These are phyloP conservation scores for Apiosordaria backusii DNA, from an alignment of 495 filamentous ascomycete genomes.

Conservation along the genomic window DNA sequence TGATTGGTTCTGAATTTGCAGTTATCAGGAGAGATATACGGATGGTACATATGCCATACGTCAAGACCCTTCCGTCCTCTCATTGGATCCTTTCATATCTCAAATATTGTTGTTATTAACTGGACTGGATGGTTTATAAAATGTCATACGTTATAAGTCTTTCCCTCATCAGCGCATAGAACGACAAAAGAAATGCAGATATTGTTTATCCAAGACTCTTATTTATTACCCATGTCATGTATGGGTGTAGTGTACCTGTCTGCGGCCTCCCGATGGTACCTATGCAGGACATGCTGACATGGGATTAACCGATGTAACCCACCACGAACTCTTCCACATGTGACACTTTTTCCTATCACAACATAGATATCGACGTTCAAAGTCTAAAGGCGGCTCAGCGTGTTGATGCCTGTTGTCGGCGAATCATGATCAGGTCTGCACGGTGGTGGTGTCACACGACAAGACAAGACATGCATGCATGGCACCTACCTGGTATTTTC, in stretches of 20 bases:
- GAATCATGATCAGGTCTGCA: neutral
- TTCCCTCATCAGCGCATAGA: too few relatives aligned
- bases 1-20: too few relatives aligned
- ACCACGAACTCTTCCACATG: neutral
- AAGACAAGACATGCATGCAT: neutral
- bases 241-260: neutral
- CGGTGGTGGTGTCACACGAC: neutral
- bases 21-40: neutral
- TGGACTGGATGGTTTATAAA: too few relatives aligned
- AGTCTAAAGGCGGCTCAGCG: neutral
- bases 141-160: too few relatives aligned
- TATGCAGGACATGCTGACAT: neutral
- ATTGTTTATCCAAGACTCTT: too few relatives aligned
- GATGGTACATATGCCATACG: neutral
- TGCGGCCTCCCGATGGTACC: neutral
- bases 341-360: neutral
- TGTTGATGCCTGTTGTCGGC: neutral
- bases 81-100: too few relatives aligned
- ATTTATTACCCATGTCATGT: too few relatives aligned
- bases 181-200: too few relatives aligned
- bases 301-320: neutral
- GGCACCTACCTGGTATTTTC: neutral
- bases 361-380: neutral
- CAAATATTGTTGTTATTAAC: too few relatives aligned
- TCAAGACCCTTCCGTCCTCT: too few relatives aligned